Evolutionary conservation across 2,329 filamentous ascomycete species (phyloP).

Genomic region (Microcera coccophila): DNA sequence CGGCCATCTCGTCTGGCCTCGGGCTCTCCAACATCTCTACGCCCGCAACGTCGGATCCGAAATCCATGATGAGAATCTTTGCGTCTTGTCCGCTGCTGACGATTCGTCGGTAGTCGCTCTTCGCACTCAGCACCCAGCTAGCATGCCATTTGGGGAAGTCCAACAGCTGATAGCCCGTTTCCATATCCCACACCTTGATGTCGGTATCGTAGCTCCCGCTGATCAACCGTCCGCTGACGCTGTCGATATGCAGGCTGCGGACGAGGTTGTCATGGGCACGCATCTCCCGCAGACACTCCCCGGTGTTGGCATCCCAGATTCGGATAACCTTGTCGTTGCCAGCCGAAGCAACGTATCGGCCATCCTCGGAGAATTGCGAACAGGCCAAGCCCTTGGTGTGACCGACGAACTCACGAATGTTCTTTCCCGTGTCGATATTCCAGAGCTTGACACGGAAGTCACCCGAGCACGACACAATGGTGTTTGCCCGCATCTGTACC

Average conservation of each 20-base stretch:
- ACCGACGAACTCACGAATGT: slow-evolving; percentile 83
- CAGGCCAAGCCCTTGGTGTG: slow-evolving; percentile 93
- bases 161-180: slow-evolving; percentile 70
- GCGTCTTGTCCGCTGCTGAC: slow-evolving; percentile 94
- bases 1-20: slow-evolving; percentile 11
- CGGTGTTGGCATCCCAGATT: slow-evolving; percentile 91
- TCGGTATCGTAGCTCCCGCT: slow-evolving; percentile 94
- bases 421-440: slow-evolving; percentile 85
- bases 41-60: slow-evolving; percentile 60
- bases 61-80: slow-evolving; percentile 90
- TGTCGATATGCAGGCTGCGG: slow-evolving; percentile 86
- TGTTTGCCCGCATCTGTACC: slow-evolving; percentile 88
- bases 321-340: slow-evolving; percentile 95
- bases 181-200: slow-evolving; percentile 90
- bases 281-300: slow-evolving; percentile 75
- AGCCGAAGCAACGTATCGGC: slow-evolving; percentile 86
- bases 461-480: slow-evolving; percentile 88
- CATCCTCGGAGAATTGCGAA: slow-evolving; percentile 93
- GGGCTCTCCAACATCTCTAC: slow-evolving; percentile 56
- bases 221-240: slow-evolving; percentile 76
- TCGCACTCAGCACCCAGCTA: slow-evolving; percentile 94
- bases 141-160: slow-evolving; percentile 93
- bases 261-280: slow-evolving; percentile 82
- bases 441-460: slow-evolving; percentile 92
- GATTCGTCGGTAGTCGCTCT: slow-evolving; percentile 91